phyloP scores from a whole-genome alignment of 257 asterid species.

The Scutellaria galericulata region DNA sequence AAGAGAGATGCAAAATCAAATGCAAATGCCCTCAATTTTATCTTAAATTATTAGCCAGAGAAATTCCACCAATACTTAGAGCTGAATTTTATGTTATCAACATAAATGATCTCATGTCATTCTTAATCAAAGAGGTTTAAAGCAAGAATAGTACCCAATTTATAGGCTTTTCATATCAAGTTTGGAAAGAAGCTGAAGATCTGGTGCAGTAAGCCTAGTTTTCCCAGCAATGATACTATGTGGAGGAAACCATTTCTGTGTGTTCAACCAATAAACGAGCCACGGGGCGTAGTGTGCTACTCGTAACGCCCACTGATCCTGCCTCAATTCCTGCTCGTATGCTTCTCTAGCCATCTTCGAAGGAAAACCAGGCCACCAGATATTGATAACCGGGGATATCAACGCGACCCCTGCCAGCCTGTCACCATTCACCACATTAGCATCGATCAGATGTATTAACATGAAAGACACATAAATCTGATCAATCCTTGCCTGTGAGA shows the following conservation, averaged over 20 bases:
- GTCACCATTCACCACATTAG: conserved; percentile 2
- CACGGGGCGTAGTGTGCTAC: conserved; percentile 68
- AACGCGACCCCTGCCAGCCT: conserved; percentile 75
- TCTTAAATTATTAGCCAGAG: too few relatives aligned
- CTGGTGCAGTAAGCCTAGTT: conserved; percentile 50
- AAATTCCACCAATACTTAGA: too few relatives aligned
- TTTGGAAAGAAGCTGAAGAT: conserved; percentile 50
- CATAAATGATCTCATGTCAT: too few relatives aligned
- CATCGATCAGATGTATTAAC: too few relatives aligned
- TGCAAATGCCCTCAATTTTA: too few relatives aligned
- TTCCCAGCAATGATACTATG: conserved; percentile 58
- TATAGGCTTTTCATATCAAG: background rate
- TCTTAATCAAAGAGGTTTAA: background rate
- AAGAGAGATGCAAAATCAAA: too few relatives aligned
- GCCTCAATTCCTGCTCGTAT: conserved; percentile 43
- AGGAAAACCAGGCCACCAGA: conserved; percentile 78
- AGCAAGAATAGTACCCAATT: conserved; percentile 43
- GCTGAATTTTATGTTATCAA: too few relatives aligned
- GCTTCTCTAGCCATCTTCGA: conserved; percentile 49
- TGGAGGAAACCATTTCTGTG: conserved; percentile 66
- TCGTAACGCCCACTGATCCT: conserved; percentile 73
- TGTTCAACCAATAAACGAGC: conserved; percentile 80
- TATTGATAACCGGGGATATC: conserved; percentile 68
- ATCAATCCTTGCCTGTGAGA: conserved; percentile 54
- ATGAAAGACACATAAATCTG: background rate